phyloP scores from a whole-genome alignment of 345 rosid genomes.

The Bretschneidera sinensis region DNA sequence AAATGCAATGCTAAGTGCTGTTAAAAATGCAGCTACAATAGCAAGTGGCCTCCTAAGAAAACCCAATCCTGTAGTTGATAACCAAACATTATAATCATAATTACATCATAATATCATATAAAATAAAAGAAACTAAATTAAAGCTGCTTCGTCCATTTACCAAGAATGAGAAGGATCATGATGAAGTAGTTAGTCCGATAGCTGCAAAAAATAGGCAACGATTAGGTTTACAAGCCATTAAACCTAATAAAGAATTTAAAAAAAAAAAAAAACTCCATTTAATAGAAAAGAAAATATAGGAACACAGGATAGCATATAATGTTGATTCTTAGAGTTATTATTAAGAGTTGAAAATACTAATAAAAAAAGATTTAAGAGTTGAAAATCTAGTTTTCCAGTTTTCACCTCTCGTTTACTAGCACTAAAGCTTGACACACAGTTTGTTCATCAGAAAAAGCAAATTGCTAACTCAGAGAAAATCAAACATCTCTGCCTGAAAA shows the following conservation, averaged over 20 bases:
- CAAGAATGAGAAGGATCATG: conserved; percentile 73
- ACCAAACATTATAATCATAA: background rate
- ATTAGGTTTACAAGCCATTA: background rate
- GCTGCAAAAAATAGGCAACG: conserved; percentile 50
- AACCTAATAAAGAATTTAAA: background rate
- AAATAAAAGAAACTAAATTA: conserved; percentile 6
- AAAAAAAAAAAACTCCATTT: background rate
- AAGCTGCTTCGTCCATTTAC: conserved; percentile 33
- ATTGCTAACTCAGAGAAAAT: no score
- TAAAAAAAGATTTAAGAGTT: no score
- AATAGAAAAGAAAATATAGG: background rate
- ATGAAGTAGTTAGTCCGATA: conserved; percentile 95
- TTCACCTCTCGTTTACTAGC: background rate
- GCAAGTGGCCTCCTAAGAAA: conserved; percentile 85
- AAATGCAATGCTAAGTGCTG: conserved; percentile 67
- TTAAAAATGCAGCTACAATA: conserved; percentile 65
- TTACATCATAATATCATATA: background rate
- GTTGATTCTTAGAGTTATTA: no score
- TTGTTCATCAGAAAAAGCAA: no score
- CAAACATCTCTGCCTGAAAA: no score
- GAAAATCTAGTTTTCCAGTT: no score
- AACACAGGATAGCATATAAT: no score
- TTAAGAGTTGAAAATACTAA: no score
- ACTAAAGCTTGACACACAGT: no score
- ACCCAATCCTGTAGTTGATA: conserved; percentile 53